These are phyloP conservation scores for Coemansia sp. DNA, from an alignment of 192 early-diverging fungal species.

Conservation along the genomic window DNA sequence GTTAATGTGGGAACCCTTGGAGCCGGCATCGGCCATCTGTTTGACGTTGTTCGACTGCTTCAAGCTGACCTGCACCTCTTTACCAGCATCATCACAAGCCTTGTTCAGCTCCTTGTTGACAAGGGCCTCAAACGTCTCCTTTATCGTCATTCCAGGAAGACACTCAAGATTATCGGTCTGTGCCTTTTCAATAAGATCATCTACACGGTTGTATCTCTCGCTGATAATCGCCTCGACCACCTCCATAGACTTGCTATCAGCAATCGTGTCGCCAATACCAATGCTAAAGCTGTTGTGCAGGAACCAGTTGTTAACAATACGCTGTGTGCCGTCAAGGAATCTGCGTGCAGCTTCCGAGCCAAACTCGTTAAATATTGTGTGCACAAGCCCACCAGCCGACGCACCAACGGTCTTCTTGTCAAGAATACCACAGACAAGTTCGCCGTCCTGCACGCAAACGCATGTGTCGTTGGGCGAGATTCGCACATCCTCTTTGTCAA, in stretches of 20 bases:
- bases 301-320: conserved; percentile 95
- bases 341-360: conserved; percentile 82
- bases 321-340: conserved; percentile 92
- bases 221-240: conserved; percentile 75
- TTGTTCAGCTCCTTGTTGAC: conserved; percentile 86
- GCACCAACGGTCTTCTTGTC: conserved; percentile 94
- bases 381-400: conserved; percentile 82
- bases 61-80: conserved; percentile 74
- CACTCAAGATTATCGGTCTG: conserved; percentile 81
- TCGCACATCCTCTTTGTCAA: conserved; percentile 73
- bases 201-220: conserved; percentile 75
- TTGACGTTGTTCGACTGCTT: conserved; percentile 94
- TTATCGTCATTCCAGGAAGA: conserved; percentile 88
- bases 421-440: conserved; percentile 89
- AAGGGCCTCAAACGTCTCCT: conserved; percentile 86
- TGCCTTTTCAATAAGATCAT: conserved; percentile 76
- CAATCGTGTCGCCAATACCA: conserved; percentile 96
- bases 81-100: conserved; percentile 91
- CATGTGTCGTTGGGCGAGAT: conserved; percentile 88
- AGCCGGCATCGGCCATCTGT: conserved; percentile 95
- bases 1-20: conserved; percentile 96
- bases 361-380: conserved; percentile 92
- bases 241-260: conserved; percentile 79
- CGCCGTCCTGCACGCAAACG: conserved; percentile 90
- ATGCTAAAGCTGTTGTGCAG: conserved; percentile 94